Conservation (phyloP, 192 early-diverging fungal genomes). For the Gryganskiella cystojenkinii region DNA sequence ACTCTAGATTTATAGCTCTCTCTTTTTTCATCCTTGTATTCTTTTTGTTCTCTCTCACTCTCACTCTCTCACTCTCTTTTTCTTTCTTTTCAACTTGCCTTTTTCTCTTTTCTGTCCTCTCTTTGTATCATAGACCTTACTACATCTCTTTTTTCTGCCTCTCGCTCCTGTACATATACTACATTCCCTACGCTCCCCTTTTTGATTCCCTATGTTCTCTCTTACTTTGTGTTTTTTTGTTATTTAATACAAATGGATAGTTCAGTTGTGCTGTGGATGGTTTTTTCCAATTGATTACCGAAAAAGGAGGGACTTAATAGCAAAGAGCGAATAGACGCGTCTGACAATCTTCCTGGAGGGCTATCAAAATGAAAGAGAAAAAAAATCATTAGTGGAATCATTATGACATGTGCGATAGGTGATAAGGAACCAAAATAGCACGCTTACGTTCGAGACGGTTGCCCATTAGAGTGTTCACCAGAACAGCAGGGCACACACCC, state of each 20-base stretch:
- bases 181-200: not conserved
- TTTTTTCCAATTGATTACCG: not conserved
- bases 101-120: not conserved
- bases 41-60: not conserved
- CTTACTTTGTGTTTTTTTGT: not conserved
- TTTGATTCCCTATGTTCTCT: too few relatives aligned
- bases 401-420: not conserved
- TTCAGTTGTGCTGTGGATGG: not conserved
- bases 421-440: too few relatives aligned
- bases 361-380: conserved; percentile 15
- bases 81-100: not conserved
- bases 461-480: conserved; percentile 30
- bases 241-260: too few relatives aligned
- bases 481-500: conserved; percentile 17
- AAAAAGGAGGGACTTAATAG: not conserved
- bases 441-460: conserved; percentile 45
- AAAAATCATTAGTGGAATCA: not conserved
- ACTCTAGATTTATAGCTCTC: too few relatives aligned
- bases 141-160: not conserved
- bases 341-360: conserved; percentile 19
- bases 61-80: conserved; percentile 1
- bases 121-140: not conserved
- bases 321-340: conserved; percentile 31
- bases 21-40: too few relatives aligned
- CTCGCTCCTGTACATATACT: not conserved